Evolutionary conservation across 345 rosid genomes (phyloP).

Genomic region (Angophora floribunda): DNA sequence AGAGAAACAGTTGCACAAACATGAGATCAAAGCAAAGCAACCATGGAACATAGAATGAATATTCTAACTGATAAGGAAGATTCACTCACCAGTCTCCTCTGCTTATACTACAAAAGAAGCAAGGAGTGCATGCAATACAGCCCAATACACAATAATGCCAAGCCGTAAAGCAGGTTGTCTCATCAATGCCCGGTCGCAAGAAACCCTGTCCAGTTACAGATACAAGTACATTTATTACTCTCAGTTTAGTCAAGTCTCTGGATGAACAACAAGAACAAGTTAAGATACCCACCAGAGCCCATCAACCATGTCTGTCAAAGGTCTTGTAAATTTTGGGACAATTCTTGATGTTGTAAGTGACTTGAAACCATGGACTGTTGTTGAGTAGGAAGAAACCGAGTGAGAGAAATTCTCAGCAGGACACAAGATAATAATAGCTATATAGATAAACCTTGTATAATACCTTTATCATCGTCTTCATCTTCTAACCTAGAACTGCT

Average conservation of each 20-base stretch:
- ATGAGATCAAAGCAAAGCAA: background rate
- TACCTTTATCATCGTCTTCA: constrained; percentile 94
- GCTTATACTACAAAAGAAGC: constrained; percentile 59
- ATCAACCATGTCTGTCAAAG: constrained; percentile 71
- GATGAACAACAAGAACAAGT: background rate
- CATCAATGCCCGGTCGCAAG: constrained; percentile 93
- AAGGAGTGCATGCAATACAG: constrained; percentile 68
- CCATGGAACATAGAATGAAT: background rate
- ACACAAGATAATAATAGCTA: background rate
- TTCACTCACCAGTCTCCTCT: constrained; percentile 24
- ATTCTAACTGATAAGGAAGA: background rate
- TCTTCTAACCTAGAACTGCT: constrained; percentile 53
- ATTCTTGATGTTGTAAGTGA: constrained; percentile 76
- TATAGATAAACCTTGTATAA: background rate
- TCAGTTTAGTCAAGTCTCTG: background rate
- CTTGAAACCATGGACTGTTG: constrained; percentile 92
- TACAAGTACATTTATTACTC: background rate
- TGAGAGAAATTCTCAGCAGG: background rate
- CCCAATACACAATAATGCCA: constrained; percentile 82
- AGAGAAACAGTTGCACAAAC: background rate
- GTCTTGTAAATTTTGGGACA: constrained; percentile 76
- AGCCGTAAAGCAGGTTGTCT: constrained; percentile 84
- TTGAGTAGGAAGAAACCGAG: background rate
- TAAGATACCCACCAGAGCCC: constrained; percentile 59
- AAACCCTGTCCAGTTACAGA: constrained; percentile 47